Evolutionary conservation across 2,329 filamentous ascomycete genomes (phyloP).

Genomic region (Lachnellula suecica): DNA sequence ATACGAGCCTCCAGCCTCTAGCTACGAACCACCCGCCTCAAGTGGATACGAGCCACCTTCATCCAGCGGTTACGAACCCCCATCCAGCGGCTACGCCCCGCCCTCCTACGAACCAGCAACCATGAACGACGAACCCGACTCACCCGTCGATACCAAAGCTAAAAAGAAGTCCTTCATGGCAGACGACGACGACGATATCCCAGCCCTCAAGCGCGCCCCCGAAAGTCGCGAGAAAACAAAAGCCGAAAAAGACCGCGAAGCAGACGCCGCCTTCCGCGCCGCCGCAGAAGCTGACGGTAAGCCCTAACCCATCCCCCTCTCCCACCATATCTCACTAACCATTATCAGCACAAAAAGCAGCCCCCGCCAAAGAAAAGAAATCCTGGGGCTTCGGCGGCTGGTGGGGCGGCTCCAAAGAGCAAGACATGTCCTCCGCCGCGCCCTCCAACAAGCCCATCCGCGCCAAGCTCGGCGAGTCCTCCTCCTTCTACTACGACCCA

Average conservation of each 20-base stretch:
- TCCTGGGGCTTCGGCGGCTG: conserved; percentile 84
- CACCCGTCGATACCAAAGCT: conserved; percentile 47
- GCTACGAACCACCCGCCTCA: conserved; percentile 24
- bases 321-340: conserved; percentile 12
- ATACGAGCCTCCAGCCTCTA: conserved; percentile 22
- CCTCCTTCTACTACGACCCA: conserved; percentile 89
- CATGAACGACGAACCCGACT: conserved; percentile 43
- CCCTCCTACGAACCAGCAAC: conserved; percentile 56
- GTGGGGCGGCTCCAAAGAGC: conserved; percentile 66
- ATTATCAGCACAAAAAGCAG: conserved; percentile 57
- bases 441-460: conserved; percentile 70
- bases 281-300: conserved; percentile 75
- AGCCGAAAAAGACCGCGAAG: conserved; percentile 71
- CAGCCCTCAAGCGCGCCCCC: conserved; percentile 40
- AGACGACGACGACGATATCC: conserved; percentile 73
- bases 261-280: conserved; percentile 81
- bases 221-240: conserved; percentile 56
- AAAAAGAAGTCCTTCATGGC: conserved; percentile 80
- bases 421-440: conserved; percentile 30
- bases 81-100: conserved; percentile 54
- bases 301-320: conserved; percentile 28
- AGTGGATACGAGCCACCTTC: conserved; percentile 26
- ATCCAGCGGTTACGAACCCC: conserved; percentile 29
- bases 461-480: conserved; percentile 93
- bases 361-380: conserved; percentile 56